phyloP scores from a whole-genome alignment of 2,329 filamentous ascomycete species.

The Onygenales sp. region DNA sequence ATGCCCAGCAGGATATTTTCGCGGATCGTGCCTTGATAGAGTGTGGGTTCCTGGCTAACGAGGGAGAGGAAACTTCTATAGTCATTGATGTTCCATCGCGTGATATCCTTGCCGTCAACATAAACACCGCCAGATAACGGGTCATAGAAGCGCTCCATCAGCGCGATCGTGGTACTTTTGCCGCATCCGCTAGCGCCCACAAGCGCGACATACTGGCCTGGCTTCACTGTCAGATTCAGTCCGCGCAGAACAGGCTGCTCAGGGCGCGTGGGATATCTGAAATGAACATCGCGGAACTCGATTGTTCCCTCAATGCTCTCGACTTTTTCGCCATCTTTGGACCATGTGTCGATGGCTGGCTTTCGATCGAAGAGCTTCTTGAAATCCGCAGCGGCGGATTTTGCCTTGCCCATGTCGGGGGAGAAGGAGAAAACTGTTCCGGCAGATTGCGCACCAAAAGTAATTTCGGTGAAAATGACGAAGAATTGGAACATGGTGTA shows the following conservation, averaged over 20 bases:
- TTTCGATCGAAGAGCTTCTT: slow-evolving; percentile 76
- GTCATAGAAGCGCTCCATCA: slow-evolving; percentile 92
- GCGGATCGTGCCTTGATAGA: slow-evolving; percentile 85
- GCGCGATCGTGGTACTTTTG: slow-evolving; percentile 85
- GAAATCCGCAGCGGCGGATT: slow-evolving; percentile 69
- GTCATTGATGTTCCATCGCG: slow-evolving; percentile 69
- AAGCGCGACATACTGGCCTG: slow-evolving; percentile 53
- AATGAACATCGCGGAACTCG: slow-evolving; percentile 88
- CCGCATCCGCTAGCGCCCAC: slow-evolving; percentile 93
- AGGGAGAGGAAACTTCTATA: slow-evolving; percentile 79
- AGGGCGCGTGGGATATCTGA: slow-evolving; percentile 83
- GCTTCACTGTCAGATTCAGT: slow-evolving; percentile 48
- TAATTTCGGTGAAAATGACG: slow-evolving; percentile 75
- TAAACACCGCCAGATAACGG: slow-evolving; percentile 70
- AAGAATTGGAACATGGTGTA: slow-evolving; percentile 84
- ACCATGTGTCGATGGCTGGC: slow-evolving; percentile 77
- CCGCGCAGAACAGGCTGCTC: slow-evolving; percentile 89
- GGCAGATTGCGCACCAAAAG: slow-evolving; percentile 87
- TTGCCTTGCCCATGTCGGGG: slow-evolving; percentile 88
- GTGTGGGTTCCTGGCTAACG: slow-evolving; percentile 85
- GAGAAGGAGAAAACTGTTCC: slow-evolving; percentile 84
- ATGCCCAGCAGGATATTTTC: slow-evolving; percentile 84
- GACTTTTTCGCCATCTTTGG: slow-evolving; percentile 54
- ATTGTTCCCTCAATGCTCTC: slow-evolving; percentile 62
- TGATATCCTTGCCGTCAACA: slow-evolving; percentile 76